A percentile compares a stretch with the other conserved stretches of the same genome.
Evolutionary conservation across 73 alveolate genomes (phyloP).

Genomic region (Blepharisma japonicum): DNA sequence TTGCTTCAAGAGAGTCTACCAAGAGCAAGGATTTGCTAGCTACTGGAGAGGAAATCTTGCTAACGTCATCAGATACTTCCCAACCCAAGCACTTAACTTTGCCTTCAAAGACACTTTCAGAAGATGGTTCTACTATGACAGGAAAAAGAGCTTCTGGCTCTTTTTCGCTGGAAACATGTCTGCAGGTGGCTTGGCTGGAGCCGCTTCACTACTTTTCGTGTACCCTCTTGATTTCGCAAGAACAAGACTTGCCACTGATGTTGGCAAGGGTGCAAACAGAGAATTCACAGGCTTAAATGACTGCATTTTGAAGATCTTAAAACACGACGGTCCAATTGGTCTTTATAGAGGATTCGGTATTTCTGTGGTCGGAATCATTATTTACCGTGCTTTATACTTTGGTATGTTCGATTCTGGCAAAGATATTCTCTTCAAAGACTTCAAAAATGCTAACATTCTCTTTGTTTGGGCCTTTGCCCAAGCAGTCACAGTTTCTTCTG

Average conservation of each 20-base stretch:
- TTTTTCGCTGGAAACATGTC: slow-evolving; percentile 48
- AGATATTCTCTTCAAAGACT: slow-evolving; percentile 29
- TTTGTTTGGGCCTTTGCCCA: slow-evolving; percentile 52
- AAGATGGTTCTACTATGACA: slow-evolving; percentile 36
- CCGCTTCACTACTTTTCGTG: slow-evolving; percentile 52
- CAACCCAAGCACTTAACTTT: slow-evolving; percentile 73
- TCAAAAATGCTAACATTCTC: slow-evolving; percentile 34
- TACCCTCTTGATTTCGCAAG: slow-evolving; percentile 77
- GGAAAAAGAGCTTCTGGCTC: slow-evolving; percentile 49
- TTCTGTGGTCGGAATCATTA: slow-evolving; percentile 56
- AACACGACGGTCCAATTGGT: slow-evolving; percentile 57
- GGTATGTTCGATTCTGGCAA: slow-evolving; percentile 59
- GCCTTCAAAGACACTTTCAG: slow-evolving; percentile 62
- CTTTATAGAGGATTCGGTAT: slow-evolving; percentile 75
- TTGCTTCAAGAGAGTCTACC: slow-evolving; percentile 30
- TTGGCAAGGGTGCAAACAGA: slow-evolving; percentile 52
- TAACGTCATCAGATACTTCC: slow-evolving; percentile 72
- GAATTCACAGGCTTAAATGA: slow-evolving; percentile 60
- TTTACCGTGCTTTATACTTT: slow-evolving; percentile 73
- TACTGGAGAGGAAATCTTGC: slow-evolving; percentile 78
- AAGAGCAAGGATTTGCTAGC: slow-evolving; percentile 66
- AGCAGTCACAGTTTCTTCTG: slow-evolving; percentile 55
- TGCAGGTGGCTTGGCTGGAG: slow-evolving; percentile 66
- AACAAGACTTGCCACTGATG: slow-evolving; percentile 73
- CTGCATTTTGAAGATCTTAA: slow-evolving; percentile 41